Evolutionary conservation across 2,329 filamentous ascomycete species (phyloP), one percentile per base, ranked within the genome.

Genomic region (Xylaria sp.): DNA sequence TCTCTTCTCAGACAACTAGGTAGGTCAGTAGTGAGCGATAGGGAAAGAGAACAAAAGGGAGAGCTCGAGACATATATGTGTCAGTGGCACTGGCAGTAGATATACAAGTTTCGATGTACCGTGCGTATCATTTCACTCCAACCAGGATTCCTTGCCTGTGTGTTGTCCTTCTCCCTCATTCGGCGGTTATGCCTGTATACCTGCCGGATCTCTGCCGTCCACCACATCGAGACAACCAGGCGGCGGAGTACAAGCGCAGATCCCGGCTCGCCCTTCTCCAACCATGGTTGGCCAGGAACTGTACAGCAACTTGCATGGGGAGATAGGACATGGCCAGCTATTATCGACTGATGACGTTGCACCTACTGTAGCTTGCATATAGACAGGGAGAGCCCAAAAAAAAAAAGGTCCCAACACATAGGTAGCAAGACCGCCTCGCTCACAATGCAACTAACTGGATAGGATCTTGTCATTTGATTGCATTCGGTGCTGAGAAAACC

Each of bases 221-320:
- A 51, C 65, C 58, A 62, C 63, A 66, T 71, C 64, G 69, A 71
- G 66, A 69, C 68, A 71, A 60, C 56, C 65, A 70, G 71, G 60
- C 61, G 64, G 61, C 61, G 49, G 69, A 63, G 67, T 67, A 71
- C 62, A 69, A 61, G 61, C 66, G 67, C 65, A 58, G 63, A 71
- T 60, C 70, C 72, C 58, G 59, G 67, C 60, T 69, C 62, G 55
- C 61, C 67, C 62, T 63, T 44, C 54, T 54, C n/a, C 36, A 39
- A 31, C 17, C 50, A 11, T 65, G 66, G 66, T 68, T 68, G 63
- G 66, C 51, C 38, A 39, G 38, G 38, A 27, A 31, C 42, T 55
- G 29, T 33, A 44, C n/a, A 61, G 17, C 44, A 53, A 42, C 63
- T 50, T 61, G 64, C 61, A 61, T 60, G 66, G 47, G 38, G 15